A percentile compares a stretch with the other conserved stretches of the same genome.
These are phyloP conservation scores for Pseudonitzschia multiseries DNA, from an alignment of 108 stramenopile species.

Conservation along the genomic window DNA sequence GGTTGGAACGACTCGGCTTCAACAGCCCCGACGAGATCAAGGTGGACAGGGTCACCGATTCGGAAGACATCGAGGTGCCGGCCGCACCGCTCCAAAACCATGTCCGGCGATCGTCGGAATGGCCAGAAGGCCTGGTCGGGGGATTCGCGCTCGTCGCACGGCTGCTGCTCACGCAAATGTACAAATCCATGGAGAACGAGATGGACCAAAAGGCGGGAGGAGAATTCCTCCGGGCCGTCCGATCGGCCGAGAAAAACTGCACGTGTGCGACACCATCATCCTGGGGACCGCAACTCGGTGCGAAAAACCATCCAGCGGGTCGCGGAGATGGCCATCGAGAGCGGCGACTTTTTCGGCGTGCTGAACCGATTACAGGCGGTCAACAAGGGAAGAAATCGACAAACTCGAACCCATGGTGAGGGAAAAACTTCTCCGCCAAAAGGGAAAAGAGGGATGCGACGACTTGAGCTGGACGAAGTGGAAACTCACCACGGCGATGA, in stretches of 20 bases:
- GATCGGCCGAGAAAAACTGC: conserved; percentile 22
- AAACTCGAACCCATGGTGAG: conserved; percentile 24
- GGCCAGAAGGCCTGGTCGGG: conserved; percentile 14
- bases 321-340: conserved; percentile 29
- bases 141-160: conserved; percentile 27
- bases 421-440: conserved; percentile 5
- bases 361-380: conserved; percentile 8
- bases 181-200: conserved; percentile 26
- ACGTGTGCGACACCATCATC: conserved; percentile 17
- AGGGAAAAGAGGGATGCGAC: conserved; percentile 8
- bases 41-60: conserved; percentile 5
- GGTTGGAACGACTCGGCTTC: conserved; percentile 35
- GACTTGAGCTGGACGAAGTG: conserved; percentile 18
- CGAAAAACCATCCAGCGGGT: conserved; percentile 36
- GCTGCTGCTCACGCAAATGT: conserved; percentile 35
- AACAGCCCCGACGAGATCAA: conserved; percentile 13
- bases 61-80: conserved; percentile 33
- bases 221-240: conserved; percentile 38
- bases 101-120: not conserved
- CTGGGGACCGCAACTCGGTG: conserved; percentile 39
- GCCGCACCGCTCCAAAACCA: not conserved
- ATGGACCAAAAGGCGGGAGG: conserved; percentile 32
- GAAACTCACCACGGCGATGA: conserved; percentile 29
- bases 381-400: conserved; percentile 30
- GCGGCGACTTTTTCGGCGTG: conserved; percentile 27